Evolutionary conservation across 139 green algal species (phyloP).

Genomic region (Chlamydomonas incerta): DNA sequence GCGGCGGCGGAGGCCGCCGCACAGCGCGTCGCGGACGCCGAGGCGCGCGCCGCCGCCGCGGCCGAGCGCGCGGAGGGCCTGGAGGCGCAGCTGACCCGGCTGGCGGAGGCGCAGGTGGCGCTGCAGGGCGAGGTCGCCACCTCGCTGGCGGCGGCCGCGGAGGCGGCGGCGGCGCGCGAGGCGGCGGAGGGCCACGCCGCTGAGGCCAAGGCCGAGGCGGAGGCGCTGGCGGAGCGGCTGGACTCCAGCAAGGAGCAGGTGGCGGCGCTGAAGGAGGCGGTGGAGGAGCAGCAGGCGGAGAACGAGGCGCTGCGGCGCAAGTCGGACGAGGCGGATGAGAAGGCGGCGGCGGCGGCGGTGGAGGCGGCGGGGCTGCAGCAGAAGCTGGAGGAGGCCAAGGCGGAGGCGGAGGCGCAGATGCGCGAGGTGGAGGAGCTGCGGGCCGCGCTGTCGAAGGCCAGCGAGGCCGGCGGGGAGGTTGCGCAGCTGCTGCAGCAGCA

Average conservation of each 20-base stretch:
- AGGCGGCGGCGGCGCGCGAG: not conserved
- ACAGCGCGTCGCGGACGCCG: not conserved
- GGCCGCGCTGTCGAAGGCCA: not conserved
- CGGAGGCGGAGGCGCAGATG: not conserved
- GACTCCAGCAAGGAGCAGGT: slow-evolving; percentile 27
- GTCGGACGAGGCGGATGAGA: not conserved
- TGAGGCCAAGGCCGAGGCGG: not conserved
- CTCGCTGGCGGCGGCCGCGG: not conserved
- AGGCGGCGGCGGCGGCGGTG: not conserved
- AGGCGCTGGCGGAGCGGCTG: not conserved
- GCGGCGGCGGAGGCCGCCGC: not conserved
- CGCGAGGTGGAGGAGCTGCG: not conserved
- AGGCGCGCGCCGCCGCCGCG: not conserved
- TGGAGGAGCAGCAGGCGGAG: slow-evolving; percentile 15
- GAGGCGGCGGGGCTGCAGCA: not conserved
- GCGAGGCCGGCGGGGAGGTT: not conserved
- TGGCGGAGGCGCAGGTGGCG: not conserved
- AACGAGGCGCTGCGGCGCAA: not conserved
- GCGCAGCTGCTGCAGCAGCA: not conserved
- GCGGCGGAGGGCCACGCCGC: no score
- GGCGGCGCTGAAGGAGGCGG: slow-evolving; percentile 23
- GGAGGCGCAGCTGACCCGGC: not conserved
- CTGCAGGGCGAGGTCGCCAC: not conserved
- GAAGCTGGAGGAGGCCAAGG: not conserved
- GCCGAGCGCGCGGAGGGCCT: not conserved